Evolutionary conservation across 2,329 filamentous ascomycete species (phyloP).

Genomic region (Fusarium pseudocircinatum): DNA sequence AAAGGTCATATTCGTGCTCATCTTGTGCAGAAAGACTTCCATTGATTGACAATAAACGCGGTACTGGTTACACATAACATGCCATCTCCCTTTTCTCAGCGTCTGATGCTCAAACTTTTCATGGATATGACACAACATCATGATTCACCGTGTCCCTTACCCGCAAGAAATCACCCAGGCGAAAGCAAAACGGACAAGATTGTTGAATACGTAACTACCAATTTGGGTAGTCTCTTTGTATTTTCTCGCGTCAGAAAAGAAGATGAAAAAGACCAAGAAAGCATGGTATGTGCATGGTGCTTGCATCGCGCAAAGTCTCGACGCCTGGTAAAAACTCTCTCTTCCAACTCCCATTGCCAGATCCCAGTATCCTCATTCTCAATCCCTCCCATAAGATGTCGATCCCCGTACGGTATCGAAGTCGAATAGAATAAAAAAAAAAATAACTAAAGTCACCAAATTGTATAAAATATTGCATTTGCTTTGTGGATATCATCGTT

Average conservation of each 20-base stretch:
- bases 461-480: constrained; percentile 28
- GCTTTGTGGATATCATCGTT: constrained; percentile 32
- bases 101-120: not conserved
- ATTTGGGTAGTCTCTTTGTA: constrained; percentile 21
- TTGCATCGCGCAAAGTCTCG: constrained; percentile 32
- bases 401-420: constrained; percentile 24
- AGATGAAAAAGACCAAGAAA: constrained; percentile 29
- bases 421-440: constrained; percentile 35
- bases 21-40: constrained; percentile 5
- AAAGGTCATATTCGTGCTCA: constrained; percentile 11
- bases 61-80: constrained; percentile 16
- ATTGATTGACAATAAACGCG: constrained; percentile 4
- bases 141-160: not conserved
- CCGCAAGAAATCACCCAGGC: not conserved
- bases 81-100: not conserved
- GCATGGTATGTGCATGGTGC: constrained; percentile 32
- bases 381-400: constrained; percentile 33
- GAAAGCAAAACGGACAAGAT: not conserved
- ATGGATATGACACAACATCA: not conserved
- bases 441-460: constrained; percentile 30
- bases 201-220: constrained; percentile 7
- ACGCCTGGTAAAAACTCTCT: constrained; percentile 42
- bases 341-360: constrained; percentile 46
- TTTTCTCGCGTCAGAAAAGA: constrained; percentile 26
- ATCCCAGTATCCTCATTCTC: constrained; percentile 38